These are phyloP conservation scores for Funneliformis caledonium DNA, from an alignment of 371 early-diverging fungal species.

Conservation along the genomic window DNA sequence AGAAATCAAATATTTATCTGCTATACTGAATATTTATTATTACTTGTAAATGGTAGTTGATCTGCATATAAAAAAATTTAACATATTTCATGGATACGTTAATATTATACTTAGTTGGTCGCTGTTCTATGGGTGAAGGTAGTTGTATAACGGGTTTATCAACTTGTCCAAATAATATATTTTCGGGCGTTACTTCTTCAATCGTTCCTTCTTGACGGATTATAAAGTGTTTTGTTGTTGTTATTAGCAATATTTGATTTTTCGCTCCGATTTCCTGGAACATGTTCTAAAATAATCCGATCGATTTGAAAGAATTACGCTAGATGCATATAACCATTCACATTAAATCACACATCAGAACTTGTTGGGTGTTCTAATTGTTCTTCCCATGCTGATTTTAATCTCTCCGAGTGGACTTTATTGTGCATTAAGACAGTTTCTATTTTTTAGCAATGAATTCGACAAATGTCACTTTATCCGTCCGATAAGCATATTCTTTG, in stretches of 20 bases:
- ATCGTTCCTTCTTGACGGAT: not conserved
- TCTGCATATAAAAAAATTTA: constrained; percentile 20
- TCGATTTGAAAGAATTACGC: constrained; percentile 11
- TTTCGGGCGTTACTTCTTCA: not conserved
- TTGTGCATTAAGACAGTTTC: not conserved
- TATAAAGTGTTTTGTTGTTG: not conserved
- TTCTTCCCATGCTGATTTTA: constrained; percentile 28
- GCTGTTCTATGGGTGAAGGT: not conserved
- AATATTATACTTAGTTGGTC: not conserved
- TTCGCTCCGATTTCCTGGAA: not conserved
- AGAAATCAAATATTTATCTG: constrained; percentile 23
- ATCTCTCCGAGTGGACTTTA: not conserved
- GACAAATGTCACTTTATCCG: not conserved
- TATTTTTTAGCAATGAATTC: not conserved
- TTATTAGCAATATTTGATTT: not conserved
- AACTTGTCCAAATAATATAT: not conserved
- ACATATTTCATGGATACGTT: not conserved
- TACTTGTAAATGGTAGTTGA: not conserved
- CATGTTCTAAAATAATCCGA: constrained; percentile 21
- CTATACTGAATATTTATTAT: not conserved
- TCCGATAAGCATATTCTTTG: not conserved
- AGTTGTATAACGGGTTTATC: not conserved
- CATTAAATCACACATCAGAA: constrained; percentile 15
- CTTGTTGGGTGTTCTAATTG: constrained; percentile 4
- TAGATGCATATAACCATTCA: constrained; percentile 9